Conservation (phyloP, 176 grass and related monocot species). For the Aegilops speltoides region DNA sequence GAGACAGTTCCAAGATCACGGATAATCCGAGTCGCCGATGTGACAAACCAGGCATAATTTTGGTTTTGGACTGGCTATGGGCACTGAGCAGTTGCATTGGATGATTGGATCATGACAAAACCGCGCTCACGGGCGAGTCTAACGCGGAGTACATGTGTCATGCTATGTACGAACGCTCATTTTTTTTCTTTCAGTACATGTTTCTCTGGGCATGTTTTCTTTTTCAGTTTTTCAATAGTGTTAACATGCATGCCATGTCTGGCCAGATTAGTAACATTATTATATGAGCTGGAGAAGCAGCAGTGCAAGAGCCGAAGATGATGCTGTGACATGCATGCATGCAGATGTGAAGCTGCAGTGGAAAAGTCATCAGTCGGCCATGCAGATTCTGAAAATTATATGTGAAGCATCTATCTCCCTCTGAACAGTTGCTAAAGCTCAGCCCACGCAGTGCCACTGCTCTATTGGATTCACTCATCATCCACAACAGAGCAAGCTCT, state of each 20-base stretch:
- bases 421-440: not conserved
- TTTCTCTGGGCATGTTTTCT: not conserved
- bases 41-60: conserved; percentile 11
- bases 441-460: not conserved
- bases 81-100: not conserved
- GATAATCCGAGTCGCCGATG: conserved; percentile 7
- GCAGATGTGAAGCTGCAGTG: conserved; percentile 12
- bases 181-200: no score
- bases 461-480: not conserved
- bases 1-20: conserved; percentile 18
- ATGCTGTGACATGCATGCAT: not conserved
- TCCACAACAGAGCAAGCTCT: not conserved
- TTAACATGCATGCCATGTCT: not conserved
- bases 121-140: not conserved
- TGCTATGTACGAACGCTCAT: no score
- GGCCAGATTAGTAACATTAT: not conserved
- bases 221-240: not conserved
- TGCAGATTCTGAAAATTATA: not conserved
- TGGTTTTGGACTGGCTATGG: not conserved
- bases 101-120: not conserved
- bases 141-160: not conserved
- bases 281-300: no score
- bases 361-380: conserved; percentile 1
- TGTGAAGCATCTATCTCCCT: not conserved
- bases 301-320: not conserved